Percentiles rank a stretch among this genome's conserved stretches.
Conservation (phyloP, 2,329 filamentous ascomycete genomes). For the Colletotrichum falcatum region DNA sequence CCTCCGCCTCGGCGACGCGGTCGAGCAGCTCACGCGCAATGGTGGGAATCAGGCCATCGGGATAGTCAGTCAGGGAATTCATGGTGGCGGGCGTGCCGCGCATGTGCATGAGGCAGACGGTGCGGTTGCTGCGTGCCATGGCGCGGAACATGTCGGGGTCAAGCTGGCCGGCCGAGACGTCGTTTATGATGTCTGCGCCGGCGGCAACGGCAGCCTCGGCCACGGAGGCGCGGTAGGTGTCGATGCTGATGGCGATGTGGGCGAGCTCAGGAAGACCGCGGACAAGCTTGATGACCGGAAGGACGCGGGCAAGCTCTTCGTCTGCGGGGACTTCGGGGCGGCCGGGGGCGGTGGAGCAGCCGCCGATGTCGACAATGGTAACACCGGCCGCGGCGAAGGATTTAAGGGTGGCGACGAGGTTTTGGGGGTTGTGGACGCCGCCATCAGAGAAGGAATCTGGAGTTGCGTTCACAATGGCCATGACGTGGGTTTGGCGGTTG, state of each 20-base stretch:
- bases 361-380: constrained; percentile 90
- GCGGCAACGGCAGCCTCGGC: constrained; percentile 80
- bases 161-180: constrained; percentile 85
- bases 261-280: constrained; percentile 72
- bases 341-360: constrained; percentile 89
- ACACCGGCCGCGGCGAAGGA: constrained; percentile 76
- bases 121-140: constrained; percentile 80
- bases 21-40: constrained; percentile 76
- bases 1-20: constrained; percentile 80
- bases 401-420: constrained; percentile 70
- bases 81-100: constrained; percentile 88
- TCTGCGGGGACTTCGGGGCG: constrained; percentile 74
- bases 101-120: constrained; percentile 93
- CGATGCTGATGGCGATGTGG: constrained; percentile 82
- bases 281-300: constrained; percentile 83
- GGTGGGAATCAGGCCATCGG: constrained; percentile 71
- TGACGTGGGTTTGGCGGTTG: constrained; percentile 78
- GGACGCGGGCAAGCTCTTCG: constrained; percentile 81
- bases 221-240: constrained; percentile 91
- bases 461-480: constrained; percentile 95
- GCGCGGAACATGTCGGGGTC: constrained; percentile 86
- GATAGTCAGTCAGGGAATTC: constrained; percentile 76
- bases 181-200: constrained; percentile 94
- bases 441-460: constrained; percentile 98
- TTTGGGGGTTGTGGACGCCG: constrained; percentile 68